phyloP scores from a whole-genome alignment of 2,329 filamentous ascomycete genomes.

The Sporothrix brunneoviolacea region DNA sequence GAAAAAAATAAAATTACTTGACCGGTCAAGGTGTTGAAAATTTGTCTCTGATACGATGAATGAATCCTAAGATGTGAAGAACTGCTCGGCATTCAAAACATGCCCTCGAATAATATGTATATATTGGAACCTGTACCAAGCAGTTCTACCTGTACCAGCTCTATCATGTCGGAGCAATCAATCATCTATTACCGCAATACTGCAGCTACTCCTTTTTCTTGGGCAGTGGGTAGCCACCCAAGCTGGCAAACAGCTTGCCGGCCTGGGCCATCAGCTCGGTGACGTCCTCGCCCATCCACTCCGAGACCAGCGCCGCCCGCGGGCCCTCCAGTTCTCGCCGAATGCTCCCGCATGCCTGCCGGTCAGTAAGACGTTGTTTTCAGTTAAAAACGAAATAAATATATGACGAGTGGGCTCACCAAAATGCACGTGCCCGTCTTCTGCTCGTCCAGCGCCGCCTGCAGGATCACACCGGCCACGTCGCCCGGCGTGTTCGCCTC shows the following conservation, averaged over 20 bases:
- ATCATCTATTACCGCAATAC: too few relatives aligned
- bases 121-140: not conserved
- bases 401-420: too few relatives aligned
- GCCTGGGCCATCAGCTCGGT: conserved; percentile 26
- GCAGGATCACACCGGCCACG: conserved; percentile 32
- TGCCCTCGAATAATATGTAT: too few relatives aligned
- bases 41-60: too few relatives aligned
- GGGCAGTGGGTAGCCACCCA: conserved; percentile 29
- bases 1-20: conserved; percentile 1
- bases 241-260: conserved; percentile 28
- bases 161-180: too few relatives aligned
- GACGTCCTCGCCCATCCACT: conserved; percentile 30
- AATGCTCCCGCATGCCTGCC: conserved; percentile 25
- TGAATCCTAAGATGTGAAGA: too few relatives aligned
- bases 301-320: conserved; percentile 21
- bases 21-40: not conserved
- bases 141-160: too few relatives aligned
- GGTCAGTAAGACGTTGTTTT: not conserved
- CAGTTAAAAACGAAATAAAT: too few relatives aligned
- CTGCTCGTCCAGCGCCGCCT: conserved; percentile 27
- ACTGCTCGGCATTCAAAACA: too few relatives aligned
- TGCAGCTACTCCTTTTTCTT: conserved; percentile 1
- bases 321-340: conserved; percentile 26
- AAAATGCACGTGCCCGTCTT: conserved; percentile 24
- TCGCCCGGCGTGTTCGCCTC: conserved; percentile 33